phyloP scores from a whole-genome alignment of 768 basidiomycete species.

The Gymnopilus junonius region DNA sequence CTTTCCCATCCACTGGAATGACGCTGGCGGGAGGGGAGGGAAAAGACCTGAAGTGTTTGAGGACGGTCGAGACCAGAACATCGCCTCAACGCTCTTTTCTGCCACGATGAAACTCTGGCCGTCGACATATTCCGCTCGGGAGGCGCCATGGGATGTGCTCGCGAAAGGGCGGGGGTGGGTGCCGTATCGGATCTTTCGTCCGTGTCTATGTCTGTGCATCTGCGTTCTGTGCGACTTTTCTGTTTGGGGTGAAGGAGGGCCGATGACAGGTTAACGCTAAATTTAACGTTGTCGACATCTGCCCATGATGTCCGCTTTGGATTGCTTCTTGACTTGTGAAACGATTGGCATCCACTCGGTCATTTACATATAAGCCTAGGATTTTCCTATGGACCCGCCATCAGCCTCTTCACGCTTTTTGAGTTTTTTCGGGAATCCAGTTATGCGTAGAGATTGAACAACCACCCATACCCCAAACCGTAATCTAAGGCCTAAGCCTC shows the following conservation, averaged over 20 bases:
- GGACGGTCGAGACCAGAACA: constrained; percentile 1
- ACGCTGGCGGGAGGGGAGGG: background rate
- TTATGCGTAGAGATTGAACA: constrained; percentile 19
- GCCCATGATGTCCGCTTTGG: constrained; percentile 3
- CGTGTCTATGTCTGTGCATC: background rate
- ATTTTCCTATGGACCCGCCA: background rate
- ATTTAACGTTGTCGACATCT: constrained; percentile 11
- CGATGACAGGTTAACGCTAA: constrained; percentile 4
- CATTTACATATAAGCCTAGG: constrained; percentile 14
- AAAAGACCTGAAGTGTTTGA: constrained; percentile 8
- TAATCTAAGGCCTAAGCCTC: background rate
- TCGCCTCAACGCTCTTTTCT: constrained; percentile 6
- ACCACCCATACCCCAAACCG: background rate
- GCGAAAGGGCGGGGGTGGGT: constrained; percentile 2
- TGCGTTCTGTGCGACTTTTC: background rate
- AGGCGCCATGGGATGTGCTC: background rate
- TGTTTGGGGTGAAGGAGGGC: background rate
- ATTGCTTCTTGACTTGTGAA: constrained; percentile 8
- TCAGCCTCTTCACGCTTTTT: constrained; percentile 14
- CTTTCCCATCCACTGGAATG: constrained; percentile 2
- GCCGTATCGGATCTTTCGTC: constrained; percentile 1
- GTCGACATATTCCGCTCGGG: constrained; percentile 7
- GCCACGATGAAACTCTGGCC: constrained; percentile 11
- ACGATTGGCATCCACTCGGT: constrained; percentile 4
- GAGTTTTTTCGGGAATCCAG: constrained; percentile 5